Evolutionary conservation across 139 green algal species (phyloP), one percentile per base, ranked within the genome.

Genomic region (Closterium sp.): DNA sequence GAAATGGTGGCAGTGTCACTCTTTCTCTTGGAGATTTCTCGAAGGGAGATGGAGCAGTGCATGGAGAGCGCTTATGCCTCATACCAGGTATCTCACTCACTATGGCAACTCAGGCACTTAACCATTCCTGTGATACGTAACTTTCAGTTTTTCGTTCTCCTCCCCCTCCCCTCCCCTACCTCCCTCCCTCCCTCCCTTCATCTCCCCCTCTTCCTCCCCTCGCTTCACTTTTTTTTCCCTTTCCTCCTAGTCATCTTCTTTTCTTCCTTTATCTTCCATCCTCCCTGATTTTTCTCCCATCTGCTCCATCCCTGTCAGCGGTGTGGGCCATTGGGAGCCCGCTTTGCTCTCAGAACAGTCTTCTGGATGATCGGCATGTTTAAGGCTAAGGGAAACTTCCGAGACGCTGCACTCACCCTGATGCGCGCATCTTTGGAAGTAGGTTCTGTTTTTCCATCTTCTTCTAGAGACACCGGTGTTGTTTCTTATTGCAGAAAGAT

Each of bases 341-440:
- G 96, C 5, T 96, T 96, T 79, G 95, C 96, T 24, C 97, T 96
- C 10, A 94, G 96, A 4, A 84, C 94, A 9, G 92, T 91, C 31
- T 79, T 97, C 38, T 45, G 96, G 45, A 90, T 97, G 84, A 88
- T 92, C 3, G 95, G 93, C 0, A 95, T 95, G 87, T 62, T 92
- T 27, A 91, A 86, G 27, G 89, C 89, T 24, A 34, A 91, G 22
- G 94, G 95, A 0, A 89, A 88, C 31, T 92, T 93, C 21, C 31
- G 86, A 13, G 96, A 97, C 4, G 96, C 96, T 38, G 97, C 95
- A 45, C 90, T 88, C 4, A 94, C 94, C 2, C 94, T 98, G 19
- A 98, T 98, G 96, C 70, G 93, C 6, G 91, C 93, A 29, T 95
- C 93, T 31, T 32, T 91, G 24, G 93, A 95, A 90, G 93, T 95